phyloP scores from a whole-genome alignment of 768 basidiomycete species.

The Podaxis sp. region DNA sequence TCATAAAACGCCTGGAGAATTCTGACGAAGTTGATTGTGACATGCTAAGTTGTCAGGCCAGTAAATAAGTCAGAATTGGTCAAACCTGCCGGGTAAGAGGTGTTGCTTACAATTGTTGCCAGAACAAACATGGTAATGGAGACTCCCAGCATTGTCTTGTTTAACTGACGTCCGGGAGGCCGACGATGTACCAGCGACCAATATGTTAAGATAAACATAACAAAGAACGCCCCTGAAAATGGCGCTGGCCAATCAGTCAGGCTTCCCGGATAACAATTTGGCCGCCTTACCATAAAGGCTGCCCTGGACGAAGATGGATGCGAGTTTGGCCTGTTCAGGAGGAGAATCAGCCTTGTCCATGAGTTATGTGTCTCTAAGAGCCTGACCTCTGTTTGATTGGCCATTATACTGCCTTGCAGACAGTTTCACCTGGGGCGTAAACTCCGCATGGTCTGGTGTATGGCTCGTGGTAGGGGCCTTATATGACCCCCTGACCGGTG shows the following conservation, averaged over 20 bases:
- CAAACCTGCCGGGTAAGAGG: not conserved
- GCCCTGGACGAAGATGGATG: constrained; percentile 25
- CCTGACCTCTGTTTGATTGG: not conserved
- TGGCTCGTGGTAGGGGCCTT: not conserved
- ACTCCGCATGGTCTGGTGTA: not conserved
- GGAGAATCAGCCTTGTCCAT: constrained; percentile 9
- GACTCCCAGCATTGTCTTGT: constrained; percentile 26
- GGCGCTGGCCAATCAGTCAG: not conserved
- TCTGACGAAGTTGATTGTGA: not conserved
- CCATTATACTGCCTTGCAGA: not conserved
- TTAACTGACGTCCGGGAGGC: constrained; percentile 17
- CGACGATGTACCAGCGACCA: constrained; percentile 23
- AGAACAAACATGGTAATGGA: constrained; percentile 28
- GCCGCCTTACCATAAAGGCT: constrained; percentile 22
- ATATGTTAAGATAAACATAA: constrained; percentile 25
- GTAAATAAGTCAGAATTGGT: not conserved
- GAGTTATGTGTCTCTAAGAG: not conserved
- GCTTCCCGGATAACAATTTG: not conserved
- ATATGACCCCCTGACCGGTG: not conserved
- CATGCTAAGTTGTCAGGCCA: constrained; percentile 1
- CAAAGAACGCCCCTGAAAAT: constrained; percentile 22
- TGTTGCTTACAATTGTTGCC: constrained; percentile 24
- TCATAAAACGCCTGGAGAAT: not conserved
- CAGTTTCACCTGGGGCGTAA: not conserved
- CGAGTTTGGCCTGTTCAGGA: constrained; percentile 19